Evolutionary conservation across 176 grass and related monocot genomes (phyloP).

Genomic region (Urochloa ruziziensis): DNA sequence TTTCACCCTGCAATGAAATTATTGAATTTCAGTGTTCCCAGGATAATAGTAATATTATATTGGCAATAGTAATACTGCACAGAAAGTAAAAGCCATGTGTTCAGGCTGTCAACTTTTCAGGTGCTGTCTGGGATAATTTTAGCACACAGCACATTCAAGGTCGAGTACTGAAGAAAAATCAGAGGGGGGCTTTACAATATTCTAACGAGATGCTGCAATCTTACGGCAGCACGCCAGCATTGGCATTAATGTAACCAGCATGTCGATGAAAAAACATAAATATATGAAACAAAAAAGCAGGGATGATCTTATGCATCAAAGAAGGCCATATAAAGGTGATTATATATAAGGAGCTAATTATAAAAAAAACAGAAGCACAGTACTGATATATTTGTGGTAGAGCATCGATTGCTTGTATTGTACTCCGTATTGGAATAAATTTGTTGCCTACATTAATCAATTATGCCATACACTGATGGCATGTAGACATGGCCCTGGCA

Average conservation of each 20-base stretch:
- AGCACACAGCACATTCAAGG: conserved; percentile 13
- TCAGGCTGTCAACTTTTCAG: conserved; percentile 52
- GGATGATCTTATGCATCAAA: not conserved
- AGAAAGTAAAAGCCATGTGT: conserved; percentile 25
- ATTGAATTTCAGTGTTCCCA: not conserved
- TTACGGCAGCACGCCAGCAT: not conserved
- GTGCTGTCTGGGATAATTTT: conserved; percentile 40
- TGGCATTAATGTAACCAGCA: not conserved
- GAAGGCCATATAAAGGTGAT: too few species aligned
- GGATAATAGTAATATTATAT: not conserved
- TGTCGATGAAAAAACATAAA: not conserved
- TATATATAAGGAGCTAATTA: not conserved
- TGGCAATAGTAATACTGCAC: not conserved
- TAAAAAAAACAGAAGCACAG: not conserved
- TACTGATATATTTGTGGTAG: not conserved
- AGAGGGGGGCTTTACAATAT: not conserved
- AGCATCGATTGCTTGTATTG: not conserved
- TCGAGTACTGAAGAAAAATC: not conserved
- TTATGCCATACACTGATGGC: not conserved
- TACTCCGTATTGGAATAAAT: not conserved
- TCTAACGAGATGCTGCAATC: not conserved
- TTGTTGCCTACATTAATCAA: not conserved
- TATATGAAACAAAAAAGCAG: too few species aligned
- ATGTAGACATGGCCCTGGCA: not conserved
- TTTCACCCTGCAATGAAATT: conserved; percentile 55